Base-by-base conservation (phyloP, 2,329 filamentous ascomycete species). In the Dactylellina haptotyla region DNA sequence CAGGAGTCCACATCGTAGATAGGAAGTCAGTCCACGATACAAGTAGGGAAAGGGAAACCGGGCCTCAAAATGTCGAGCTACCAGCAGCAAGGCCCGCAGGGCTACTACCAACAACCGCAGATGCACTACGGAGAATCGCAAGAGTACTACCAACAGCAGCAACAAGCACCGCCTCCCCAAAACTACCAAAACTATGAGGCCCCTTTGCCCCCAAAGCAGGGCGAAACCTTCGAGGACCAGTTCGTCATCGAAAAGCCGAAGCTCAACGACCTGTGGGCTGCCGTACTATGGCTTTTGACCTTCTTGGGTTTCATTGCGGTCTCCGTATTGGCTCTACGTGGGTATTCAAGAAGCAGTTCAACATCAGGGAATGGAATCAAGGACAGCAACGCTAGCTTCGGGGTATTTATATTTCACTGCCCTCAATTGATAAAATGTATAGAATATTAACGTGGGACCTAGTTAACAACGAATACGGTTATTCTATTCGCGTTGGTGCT, bases 191-290 rank as follows among this genome's bases (percentile, higher is more conserved):
- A 59, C 26, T 48, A 65, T 20, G 43, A 45, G 3, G 69, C 51
- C 4, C 69, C 59, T 58, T 41, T 73, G 10, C 69, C 69, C 20
- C 69, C 69, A 18, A 73, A 73, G 37, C 26, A 30, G 16, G 69
- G 69, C 28, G 61, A 82, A 48, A 83, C 79, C 14, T 97, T 96
- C 79, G 88, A 94, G 18, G 86, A 97, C 79, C 87, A 88, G 1
- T 97, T 98, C 84, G 89, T 89, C 81, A 81, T 97, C 58, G 87
- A 91, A 57, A 88, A 84, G 75, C 92, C 92, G n/a, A 96, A 94
- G 80, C 97, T 86, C 82, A 92, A 97, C 78, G 94, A 98, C 80
- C 79, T 91, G 25, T 97, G 93, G 94, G 93, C 93, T 2, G 93
- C 90, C 2, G 82, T 96, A 41, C 83, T 97, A 79, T 87, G 96